These are phyloP conservation scores for Asclepias syriaca DNA, from an alignment of 257 asterid species.

Conservation along the genomic window DNA sequence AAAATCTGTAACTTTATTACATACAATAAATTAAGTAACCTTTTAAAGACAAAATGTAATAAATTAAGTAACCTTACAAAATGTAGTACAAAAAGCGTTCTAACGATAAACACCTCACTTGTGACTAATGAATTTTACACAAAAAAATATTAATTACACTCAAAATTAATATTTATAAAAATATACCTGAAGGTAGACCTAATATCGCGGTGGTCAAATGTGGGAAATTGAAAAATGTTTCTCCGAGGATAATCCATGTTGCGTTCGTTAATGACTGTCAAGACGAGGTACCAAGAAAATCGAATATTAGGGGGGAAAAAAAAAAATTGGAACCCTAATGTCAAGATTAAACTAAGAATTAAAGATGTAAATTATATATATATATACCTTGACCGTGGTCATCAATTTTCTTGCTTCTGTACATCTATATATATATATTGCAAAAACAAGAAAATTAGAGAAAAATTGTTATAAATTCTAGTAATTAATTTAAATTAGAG, in stretches of 20 bases:
- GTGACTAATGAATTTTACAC: no score
- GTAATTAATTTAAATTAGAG: no score
- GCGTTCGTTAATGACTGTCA: slow-evolving; percentile 26
- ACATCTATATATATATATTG: slow-evolving; percentile 23
- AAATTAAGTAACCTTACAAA: no score
- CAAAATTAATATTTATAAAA: no score
- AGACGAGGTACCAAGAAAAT: background rate
- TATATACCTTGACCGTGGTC: slow-evolving; percentile 31
- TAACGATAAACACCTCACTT: no score
- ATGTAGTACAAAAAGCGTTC: no score
- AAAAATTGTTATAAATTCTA: background rate
- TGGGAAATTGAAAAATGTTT: slow-evolving; percentile 22
- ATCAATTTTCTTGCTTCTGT: slow-evolving; percentile 35
- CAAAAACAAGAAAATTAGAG: slow-evolving; percentile 1
- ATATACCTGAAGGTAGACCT: slow-evolving; percentile 24
- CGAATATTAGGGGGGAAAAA: background rate
- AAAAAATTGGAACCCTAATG: slow-evolving; percentile 12
- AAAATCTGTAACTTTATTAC: background rate
- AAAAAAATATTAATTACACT: no score
- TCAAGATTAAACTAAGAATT: background rate
- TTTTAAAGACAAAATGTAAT: no score
- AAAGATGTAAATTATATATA: background rate
- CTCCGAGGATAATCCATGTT: slow-evolving; percentile 13
- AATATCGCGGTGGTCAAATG: slow-evolving; percentile 21
- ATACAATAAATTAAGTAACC: background rate